Conservation (phyloP, 129 eudicot genomes). For the Saposhnikovia divaricata region DNA sequence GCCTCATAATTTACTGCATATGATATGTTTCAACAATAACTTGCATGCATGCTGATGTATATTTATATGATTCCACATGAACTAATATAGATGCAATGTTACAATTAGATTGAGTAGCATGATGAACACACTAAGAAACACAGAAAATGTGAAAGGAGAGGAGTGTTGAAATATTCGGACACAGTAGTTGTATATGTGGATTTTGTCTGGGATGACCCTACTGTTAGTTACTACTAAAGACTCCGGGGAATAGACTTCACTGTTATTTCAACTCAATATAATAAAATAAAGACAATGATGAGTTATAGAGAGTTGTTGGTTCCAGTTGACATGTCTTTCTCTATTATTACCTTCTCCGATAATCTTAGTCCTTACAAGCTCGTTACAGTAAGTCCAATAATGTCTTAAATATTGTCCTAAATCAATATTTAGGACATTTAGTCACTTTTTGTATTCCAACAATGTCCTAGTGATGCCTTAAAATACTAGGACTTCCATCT, state of each 20-base stretch:
- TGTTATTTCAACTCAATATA: slow-evolving; percentile 25
- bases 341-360: not conserved
- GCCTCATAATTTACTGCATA: no score
- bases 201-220: slow-evolving; percentile 28
- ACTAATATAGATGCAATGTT: not conserved
- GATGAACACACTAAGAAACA: not conserved
- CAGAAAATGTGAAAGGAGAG: slow-evolving; percentile 13
- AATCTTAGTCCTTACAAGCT: not conserved
- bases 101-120: slow-evolving; percentile 1
- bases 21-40: no score
- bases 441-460: no score
- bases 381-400: no score
- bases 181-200: slow-evolving; percentile 18
- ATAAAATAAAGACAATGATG: slow-evolving; percentile 24
- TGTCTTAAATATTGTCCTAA: no score
- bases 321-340: slow-evolving; percentile 25
- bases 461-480: no score
- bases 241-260: slow-evolving; percentile 18
- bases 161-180: slow-evolving; percentile 30
- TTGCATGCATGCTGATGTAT: no score
- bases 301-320: slow-evolving; percentile 18
- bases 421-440: no score
- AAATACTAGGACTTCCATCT: no score
- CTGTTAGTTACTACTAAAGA: slow-evolving; percentile 13
- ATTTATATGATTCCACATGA: no score